These are phyloP conservation scores for Agroathelia rolfsii DNA, from an alignment of 1,284 basidiomycete species.

Conservation along the genomic window DNA sequence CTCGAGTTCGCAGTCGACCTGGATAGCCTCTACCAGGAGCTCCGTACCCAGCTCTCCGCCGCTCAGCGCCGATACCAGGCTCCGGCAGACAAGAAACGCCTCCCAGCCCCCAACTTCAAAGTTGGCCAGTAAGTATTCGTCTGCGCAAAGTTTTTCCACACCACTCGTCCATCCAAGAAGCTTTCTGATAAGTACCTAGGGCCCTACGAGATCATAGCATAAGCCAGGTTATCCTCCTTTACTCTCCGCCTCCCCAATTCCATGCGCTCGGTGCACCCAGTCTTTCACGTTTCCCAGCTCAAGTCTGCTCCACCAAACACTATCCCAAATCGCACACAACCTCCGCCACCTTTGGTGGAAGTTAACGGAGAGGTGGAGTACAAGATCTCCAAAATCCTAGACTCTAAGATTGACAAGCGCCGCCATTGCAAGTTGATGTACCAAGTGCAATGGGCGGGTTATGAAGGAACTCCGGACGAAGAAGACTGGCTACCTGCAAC, in stretches of 20 bases:
- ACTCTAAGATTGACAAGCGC: conserved; percentile 14
- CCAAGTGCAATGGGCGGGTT: conserved; percentile 13
- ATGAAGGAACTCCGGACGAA: conserved; percentile 13
- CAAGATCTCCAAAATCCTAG: conserved; percentile 20
- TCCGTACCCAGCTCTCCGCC: conserved; percentile 4
- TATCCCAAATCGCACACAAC: conserved; percentile 12
- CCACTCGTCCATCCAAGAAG: conserved; percentile 21
- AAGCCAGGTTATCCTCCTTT: conserved; percentile 18
- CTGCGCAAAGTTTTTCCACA: no score
- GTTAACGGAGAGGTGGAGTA: conserved; percentile 15
- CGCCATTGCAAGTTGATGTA: conserved; percentile 13
- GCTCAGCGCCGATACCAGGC: conserved; percentile 8
- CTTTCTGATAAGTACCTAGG: conserved; percentile 20
- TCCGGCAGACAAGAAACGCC: no score
- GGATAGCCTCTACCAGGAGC: no score
- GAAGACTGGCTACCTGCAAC: no score
- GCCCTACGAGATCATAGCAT: conserved; percentile 20
- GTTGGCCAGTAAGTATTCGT: no score
- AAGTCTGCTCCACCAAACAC: conserved; percentile 14
- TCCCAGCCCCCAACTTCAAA: no score
- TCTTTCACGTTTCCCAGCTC: conserved; percentile 23
- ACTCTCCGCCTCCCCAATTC: conserved; percentile 21
- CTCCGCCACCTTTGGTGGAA: conserved; percentile 18
- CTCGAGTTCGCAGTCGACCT: conserved; percentile 12
- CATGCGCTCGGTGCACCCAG: conserved; percentile 12